Evolutionary conservation across 495 filamentous ascomycete species (phyloP), one percentile per base, ranked within the genome.

Genomic region (Pyrenula massariospora): DNA sequence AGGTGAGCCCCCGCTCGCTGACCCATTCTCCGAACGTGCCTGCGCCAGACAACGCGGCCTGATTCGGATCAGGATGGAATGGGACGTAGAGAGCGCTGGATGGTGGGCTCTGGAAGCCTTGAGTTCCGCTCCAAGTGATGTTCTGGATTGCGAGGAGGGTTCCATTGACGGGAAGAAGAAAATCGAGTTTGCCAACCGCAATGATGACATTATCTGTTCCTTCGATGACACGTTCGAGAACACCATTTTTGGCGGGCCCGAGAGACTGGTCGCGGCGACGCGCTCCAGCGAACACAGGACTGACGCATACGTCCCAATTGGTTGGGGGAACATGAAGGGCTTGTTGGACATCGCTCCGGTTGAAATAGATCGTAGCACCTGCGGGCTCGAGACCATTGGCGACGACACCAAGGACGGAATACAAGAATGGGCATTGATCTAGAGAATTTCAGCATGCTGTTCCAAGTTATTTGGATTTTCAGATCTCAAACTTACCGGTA

Each of bases 61-160:
- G 31, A 15, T 42, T 42, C 15, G 31, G 31, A 15, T 42, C 31
- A 42, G 31, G 31, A 15, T 42, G 31, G 31, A 42, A 42, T 5
- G 31, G 31, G 15, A 42, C 31, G 31, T 42, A 42, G 31, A 42
- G 31, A 15, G 5, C 31, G 31, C 31, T 42, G 8, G 31, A 42
- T 0, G 77, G 78, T 36, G 65, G 57, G 15, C 60, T 24, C 56
- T 77, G 67, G 70, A 85, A 86, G 0, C 82, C 83, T n/a, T 84
- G 74, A 22, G 73, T 63, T 21, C 83, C 82, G 58, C 81, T 77
- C 79, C 81, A 87, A 3, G 81, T 86, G 79, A 85, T 83, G 65
- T 85, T 85, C 64, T 85, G 82, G 58, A 86, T 82, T 25, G 76
- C 68, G 42, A 85, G 63, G 3, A 85, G 67, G 0, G 81, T 83